These are phyloP conservation scores for Microdochium trichocladiopsis DNA, from an alignment of 2,329 filamentous ascomycete genomes.

Conservation along the genomic window DNA sequence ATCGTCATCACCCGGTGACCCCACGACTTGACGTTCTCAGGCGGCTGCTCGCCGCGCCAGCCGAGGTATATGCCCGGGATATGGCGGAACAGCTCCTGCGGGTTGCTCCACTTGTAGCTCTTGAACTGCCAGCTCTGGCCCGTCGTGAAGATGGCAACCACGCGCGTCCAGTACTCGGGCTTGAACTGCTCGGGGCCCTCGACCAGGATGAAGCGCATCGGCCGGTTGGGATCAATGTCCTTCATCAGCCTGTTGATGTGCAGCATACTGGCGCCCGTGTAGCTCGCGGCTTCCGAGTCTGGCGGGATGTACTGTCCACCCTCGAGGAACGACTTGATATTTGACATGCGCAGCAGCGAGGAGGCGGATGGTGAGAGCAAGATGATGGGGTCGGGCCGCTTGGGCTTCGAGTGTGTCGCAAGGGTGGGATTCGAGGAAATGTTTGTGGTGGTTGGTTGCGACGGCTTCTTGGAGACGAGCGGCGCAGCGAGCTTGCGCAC, in stretches of 20 bases:
- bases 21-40: slow-evolving; percentile 74
- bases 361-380: slow-evolving; percentile 94
- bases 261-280: slow-evolving; percentile 69
- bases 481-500: slow-evolving; percentile 78
- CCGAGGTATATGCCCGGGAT: slow-evolving; percentile 84
- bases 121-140: slow-evolving; percentile 99
- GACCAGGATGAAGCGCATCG: slow-evolving; percentile 90
- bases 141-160: slow-evolving; percentile 95
- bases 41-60: slow-evolving; percentile 77
- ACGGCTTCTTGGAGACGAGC: slow-evolving; percentile 61
- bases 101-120: slow-evolving; percentile 90
- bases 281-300: slow-evolving; percentile 53
- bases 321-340: slow-evolving; percentile 91
- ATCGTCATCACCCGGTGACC: slow-evolving; percentile 76
- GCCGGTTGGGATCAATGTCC: slow-evolving; percentile 59
- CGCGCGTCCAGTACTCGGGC: slow-evolving; percentile 92
- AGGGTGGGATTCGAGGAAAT: slow-evolving; percentile 37
- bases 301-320: slow-evolving; percentile 74
- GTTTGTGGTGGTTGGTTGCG: slow-evolving; percentile 24
- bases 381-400: slow-evolving; percentile 76
- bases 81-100: slow-evolving; percentile 83
- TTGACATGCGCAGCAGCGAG: slow-evolving; percentile 88
- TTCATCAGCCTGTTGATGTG: slow-evolving; percentile 76
- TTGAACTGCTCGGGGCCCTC: slow-evolving; percentile 93
- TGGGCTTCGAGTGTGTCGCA: slow-evolving; percentile 46